phyloP scores from a whole-genome alignment of 2,329 filamentous ascomycete species.

The Hypoxylon sp. region DNA sequence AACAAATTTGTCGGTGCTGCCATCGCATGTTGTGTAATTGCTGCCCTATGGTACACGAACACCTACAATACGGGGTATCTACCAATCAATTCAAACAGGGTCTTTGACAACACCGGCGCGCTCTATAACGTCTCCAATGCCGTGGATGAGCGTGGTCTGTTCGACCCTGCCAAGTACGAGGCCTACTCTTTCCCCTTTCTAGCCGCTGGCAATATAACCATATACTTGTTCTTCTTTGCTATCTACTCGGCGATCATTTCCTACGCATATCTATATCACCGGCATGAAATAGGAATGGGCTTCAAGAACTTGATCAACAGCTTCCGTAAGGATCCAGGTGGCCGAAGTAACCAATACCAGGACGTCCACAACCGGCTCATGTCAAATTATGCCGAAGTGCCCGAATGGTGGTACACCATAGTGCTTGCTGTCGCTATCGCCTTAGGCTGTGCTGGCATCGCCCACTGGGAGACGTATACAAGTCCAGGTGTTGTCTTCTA shows the following conservation, averaged over 20 bases:
- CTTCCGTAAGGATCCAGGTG: slow-evolving; percentile 60
- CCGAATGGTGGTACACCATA: slow-evolving; percentile 69
- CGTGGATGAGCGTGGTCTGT: slow-evolving; percentile 57
- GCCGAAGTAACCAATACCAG: slow-evolving; percentile 50
- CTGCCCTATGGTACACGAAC: slow-evolving; percentile 72
- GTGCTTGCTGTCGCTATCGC: slow-evolving; percentile 61
- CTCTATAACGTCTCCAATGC: slow-evolving; percentile 62
- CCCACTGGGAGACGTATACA: slow-evolving; percentile 66
- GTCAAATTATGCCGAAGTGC: slow-evolving; percentile 57
- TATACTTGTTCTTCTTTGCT: slow-evolving; percentile 71
- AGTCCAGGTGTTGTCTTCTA: slow-evolving; percentile 67
- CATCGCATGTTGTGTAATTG: slow-evolving; percentile 67
- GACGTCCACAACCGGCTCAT: slow-evolving; percentile 50
- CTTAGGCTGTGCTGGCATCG: slow-evolving; percentile 63
- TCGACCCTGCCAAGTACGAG: slow-evolving; percentile 63
- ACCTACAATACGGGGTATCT: slow-evolving; percentile 69
- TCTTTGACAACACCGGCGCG: slow-evolving; percentile 65
- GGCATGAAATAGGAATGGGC: slow-evolving; percentile 65
- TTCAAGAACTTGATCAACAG: slow-evolving; percentile 64
- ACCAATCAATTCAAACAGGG: slow-evolving; percentile 65
- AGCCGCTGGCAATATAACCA: slow-evolving; percentile 63
- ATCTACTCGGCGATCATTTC: slow-evolving; percentile 67
- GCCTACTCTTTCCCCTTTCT: slow-evolving; percentile 68
- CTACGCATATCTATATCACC: slow-evolving; percentile 67
- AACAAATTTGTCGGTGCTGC: slow-evolving; percentile 73